Evolutionary conservation across 2,329 filamentous ascomycete genomes (phyloP), one percentile per base, ranked within the genome.

Genomic region (Ascochyta rabiei): DNA sequence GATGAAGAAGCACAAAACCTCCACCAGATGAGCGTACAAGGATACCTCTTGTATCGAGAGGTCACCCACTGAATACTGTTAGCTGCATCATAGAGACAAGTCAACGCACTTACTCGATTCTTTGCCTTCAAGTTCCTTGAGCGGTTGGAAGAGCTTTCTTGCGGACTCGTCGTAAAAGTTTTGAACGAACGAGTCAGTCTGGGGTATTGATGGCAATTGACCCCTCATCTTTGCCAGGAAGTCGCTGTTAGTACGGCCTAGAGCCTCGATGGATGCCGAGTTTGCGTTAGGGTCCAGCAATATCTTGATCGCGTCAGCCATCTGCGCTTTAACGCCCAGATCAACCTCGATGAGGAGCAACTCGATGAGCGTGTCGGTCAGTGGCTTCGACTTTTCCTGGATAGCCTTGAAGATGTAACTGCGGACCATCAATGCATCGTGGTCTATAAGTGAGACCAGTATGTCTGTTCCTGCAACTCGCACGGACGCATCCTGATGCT

Each of bases 401-500:
- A 97, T 89, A 62, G 96, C 91, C 59, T 92, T 91, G 74, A 96
- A 93, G 66, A 98, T 93, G 49, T 93, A 96, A 63, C 89, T 87
- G 43, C 95, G 89, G 71, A 99, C 93, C 89, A 97, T 92, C 65
- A 92, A 86, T 2, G 93, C 89, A 67, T 99, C 95, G 70, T 98
- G 93, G 67, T 99, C 95, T 65, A 99, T 95, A 76, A 98, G 87
- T 5, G 92, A 91, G 7, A 97, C 90, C 43, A 99, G 78, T 30
- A 98, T 92, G 64, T 99, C 95, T 2, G 93, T 96, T 10, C 93
- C 95, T 5, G 93, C 96, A 2, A 96, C 91, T 57, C 95, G 85
- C 48, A 97, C 90, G 0, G 88, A 83, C 12, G 95, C 89, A 67
- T 96, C 93, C 39, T 84, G 83, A 68, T 96, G 92, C 56, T 90